phyloP scores from a whole-genome alignment of 495 filamentous ascomycete species.

The Hypoxylon crocopeplum region DNA sequence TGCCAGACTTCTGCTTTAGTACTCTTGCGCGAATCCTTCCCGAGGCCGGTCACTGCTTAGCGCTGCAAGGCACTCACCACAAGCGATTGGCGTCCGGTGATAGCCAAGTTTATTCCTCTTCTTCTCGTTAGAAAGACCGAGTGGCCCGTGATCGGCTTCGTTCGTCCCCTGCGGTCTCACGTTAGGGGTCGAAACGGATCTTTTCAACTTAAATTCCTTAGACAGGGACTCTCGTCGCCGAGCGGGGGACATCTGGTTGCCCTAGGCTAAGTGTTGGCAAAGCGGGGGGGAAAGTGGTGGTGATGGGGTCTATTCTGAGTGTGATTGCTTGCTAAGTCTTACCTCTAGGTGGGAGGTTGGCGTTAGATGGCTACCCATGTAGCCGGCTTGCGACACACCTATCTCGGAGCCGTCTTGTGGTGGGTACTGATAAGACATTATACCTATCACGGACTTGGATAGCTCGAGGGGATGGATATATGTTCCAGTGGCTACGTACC shows the following conservation, averaged over 20 bases:
- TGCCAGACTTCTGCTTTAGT: conserved; percentile 18
- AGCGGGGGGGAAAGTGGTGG: conserved; percentile 28
- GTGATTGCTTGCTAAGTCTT: conserved; percentile 36
- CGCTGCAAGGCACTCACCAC: conserved; percentile 71
- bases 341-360: conserved; percentile 49
- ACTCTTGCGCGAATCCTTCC: conserved; percentile 16
- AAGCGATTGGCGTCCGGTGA: conserved; percentile 95
- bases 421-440: conserved; percentile 63
- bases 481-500: conserved; percentile 41
- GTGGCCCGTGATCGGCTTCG: conserved; percentile 39
- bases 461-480: conserved; percentile 44
- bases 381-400: conserved; percentile 50
- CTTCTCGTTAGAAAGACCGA: conserved; percentile 73
- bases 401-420: conserved; percentile 53
- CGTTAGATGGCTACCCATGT: conserved; percentile 49
- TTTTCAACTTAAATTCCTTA: conserved; percentile 59
- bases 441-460: conserved; percentile 51
- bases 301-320: conserved; percentile 33
- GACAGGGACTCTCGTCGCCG: conserved; percentile 48
- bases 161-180: conserved; percentile 58
- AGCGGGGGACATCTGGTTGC: conserved; percentile 39
- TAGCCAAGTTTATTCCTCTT: conserved; percentile 97
- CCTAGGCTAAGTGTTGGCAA: conserved; percentile 40
- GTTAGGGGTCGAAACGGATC: conserved; percentile 71
- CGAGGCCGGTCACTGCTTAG: conserved; percentile 22